Evolutionary conservation across 345 rosid species (phyloP), one percentile per base, ranked within the genome.

Genomic region (Sonneratia caseolaris): DNA sequence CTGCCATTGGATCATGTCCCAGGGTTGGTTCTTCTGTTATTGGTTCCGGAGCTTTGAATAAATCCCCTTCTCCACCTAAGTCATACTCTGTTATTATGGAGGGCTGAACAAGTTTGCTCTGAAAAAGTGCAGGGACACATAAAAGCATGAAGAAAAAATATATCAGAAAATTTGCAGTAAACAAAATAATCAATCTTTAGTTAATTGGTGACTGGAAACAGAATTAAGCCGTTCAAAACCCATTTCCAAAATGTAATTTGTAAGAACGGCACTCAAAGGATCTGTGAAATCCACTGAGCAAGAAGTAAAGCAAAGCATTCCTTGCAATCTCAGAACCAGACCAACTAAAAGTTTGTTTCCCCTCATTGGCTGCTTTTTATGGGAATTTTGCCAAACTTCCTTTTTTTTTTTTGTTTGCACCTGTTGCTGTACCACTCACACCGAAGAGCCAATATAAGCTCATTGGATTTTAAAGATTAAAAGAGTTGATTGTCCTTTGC

Each of bases 1-100:
- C 89, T 1, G 91, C 80, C 79, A 92, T 82, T 61, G 94, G 94
- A 88, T 96, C 97, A 21, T 82, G 78, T 71, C 82, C 74, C 72
- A 79, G 42, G 27, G 80, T 61, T 38, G 88, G 84, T 71, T 89
- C 91, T 80, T 89, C 94, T 37, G 89, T 89, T 76, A 92, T 78
- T 24, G 96, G 91, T 76, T 89, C 90, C 7, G 98, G 97, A 65
- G 97, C 98, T 86, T 87, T 88, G 83, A 96, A 96, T 15, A 96
- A 79, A 79, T 92, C 97, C 70, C 97, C 87, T 86, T 89, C 99
- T 72, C 81, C 96, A 73, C 93, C 96, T 35, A 92, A 79, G 81
- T 96, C 90, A 68, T 90, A 96, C 69, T 92, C 97, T 37, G 83
- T 77, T 79, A 92, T 79, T 51, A 83, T 80, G 35, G 90, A 81